phyloP scores from a whole-genome alignment of 495 filamentous ascomycete genomes.

The Penicillium goetzii region DNA sequence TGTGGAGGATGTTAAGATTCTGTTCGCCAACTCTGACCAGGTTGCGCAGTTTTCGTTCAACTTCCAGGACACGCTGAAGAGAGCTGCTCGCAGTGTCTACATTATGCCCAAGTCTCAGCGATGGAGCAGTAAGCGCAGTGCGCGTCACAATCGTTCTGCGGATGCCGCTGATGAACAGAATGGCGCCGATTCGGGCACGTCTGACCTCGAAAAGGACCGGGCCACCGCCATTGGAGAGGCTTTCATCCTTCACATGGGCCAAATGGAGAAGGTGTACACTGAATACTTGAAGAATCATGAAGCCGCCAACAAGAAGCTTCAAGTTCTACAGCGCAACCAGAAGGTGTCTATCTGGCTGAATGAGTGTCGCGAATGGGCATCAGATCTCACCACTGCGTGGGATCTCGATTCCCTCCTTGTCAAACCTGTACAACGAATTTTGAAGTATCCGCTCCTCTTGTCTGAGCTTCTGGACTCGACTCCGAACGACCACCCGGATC shows the following conservation, averaged over 20 bases:
- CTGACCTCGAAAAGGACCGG: constrained; percentile 72
- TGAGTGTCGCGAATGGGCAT: constrained; percentile 85
- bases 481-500: constrained; percentile 80
- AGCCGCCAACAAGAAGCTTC: constrained; percentile 75
- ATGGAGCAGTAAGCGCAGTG: constrained; percentile 59
- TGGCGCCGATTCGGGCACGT: constrained; percentile 43
- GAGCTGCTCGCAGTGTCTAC: constrained; percentile 75
- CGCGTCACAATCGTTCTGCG: constrained; percentile 44
- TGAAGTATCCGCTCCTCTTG: constrained; percentile 89
- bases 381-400: constrained; percentile 91
- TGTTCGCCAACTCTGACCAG: constrained; percentile 89
- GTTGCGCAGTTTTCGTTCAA: constrained; percentile 79
- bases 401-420: constrained; percentile 90
- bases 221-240: constrained; percentile 77
- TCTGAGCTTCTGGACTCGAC: constrained; percentile 77
- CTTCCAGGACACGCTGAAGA: constrained; percentile 78
- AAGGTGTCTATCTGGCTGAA: constrained; percentile 87
- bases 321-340: constrained; percentile 68
- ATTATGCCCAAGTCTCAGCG: constrained; percentile 59
- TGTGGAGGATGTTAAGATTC: constrained; percentile 76
- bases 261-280: constrained; percentile 84
- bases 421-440: constrained; percentile 90
- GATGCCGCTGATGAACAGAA: constrained; percentile 23
- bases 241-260: constrained; percentile 70
- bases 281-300: constrained; percentile 87